Base-by-base conservation (phyloP, 1,284 basidiomycete species). In the Microbotryum violaceum region DNA sequence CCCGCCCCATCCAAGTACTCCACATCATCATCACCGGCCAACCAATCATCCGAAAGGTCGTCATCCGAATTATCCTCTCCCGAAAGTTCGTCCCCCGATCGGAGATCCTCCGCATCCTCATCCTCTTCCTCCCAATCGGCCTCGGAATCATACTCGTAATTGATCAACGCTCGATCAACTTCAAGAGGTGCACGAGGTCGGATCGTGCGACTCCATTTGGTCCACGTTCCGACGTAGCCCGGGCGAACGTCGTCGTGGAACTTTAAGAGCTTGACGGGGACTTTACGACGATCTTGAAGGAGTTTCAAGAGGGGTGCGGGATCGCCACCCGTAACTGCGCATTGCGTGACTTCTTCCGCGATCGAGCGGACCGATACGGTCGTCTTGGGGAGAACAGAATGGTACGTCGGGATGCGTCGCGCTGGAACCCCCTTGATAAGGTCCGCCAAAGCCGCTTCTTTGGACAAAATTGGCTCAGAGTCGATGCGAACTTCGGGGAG, bases 211-310 rank as follows among this genome's bases (percentile, higher is more conserved):
- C 87, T 89, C 62, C 79, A 82, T 55, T 85, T 83, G 12, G 88
- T 89, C 86, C 87, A 91, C 20, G 89, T 91, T 29, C 76, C 89
- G 69, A 85, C 85, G 74, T 90, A 92, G 2, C 88, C 88, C 21
- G 89, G 89, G 42, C 89, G 82, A 0, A 80, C 79, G 72, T 91
- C 87, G 6, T 85, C 85, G 25, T 79, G 74, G 74, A 90, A 91
- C 63, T 87, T 83, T 51, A 92, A 77, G 3, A 84, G 81, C 74
- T 90, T 91, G 37, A 82, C 81, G 0, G 84, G 84, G 42, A 88
- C 75, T n/a, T 77, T 66, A 12, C 73, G 74, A 14, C 86, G 83
- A 63, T 87, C 79, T 57, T 77, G 77, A 18, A 92, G 79, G 57
- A 81, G 74, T 8, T 75, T 70, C 37, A 84, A 78, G 8, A 87